Evolutionary conservation across 2,329 filamentous ascomycete species (phyloP).

Genomic region (Alternaria sp.): DNA sequence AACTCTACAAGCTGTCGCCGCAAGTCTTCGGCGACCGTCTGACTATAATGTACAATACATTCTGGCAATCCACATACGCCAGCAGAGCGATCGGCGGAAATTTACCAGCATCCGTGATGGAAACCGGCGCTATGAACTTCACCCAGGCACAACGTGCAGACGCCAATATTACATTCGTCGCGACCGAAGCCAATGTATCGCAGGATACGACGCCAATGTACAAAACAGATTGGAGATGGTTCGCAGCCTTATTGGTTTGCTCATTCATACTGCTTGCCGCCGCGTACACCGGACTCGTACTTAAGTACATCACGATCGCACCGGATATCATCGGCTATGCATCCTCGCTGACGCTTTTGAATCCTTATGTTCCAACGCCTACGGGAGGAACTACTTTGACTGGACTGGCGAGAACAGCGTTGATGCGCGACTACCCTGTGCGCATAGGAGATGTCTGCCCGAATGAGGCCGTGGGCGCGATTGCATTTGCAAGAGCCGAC

Average conservation of each 20-base stretch:
- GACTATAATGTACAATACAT: conserved; percentile 37
- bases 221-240: conserved; percentile 37
- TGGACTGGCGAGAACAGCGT: conserved; percentile 24
- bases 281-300: conserved; percentile 31
- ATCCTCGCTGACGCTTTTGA: conserved; percentile 24
- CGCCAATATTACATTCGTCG: conserved; percentile 22
- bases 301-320: conserved; percentile 38
- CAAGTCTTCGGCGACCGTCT: conserved; percentile 27
- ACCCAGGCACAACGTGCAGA: neutral
- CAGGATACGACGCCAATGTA: conserved; percentile 15
- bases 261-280: conserved; percentile 33
- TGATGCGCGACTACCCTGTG: conserved; percentile 33
- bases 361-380: conserved; percentile 5
- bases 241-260: conserved; percentile 28
- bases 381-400: conserved; percentile 7
- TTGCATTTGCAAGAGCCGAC: conserved; percentile 34
- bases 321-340: conserved; percentile 30
- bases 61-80: conserved; percentile 38
- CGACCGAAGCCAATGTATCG: conserved; percentile 12
- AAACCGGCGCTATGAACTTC: conserved; percentile 10
- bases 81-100: conserved; percentile 28
- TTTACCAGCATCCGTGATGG: conserved; percentile 25
- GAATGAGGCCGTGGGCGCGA: conserved; percentile 34
- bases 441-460: conserved; percentile 40
- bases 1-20: conserved; percentile 27